Base-by-base conservation (phyloP, 495 filamentous ascomycete species). In the Cercophora scortea region DNA sequence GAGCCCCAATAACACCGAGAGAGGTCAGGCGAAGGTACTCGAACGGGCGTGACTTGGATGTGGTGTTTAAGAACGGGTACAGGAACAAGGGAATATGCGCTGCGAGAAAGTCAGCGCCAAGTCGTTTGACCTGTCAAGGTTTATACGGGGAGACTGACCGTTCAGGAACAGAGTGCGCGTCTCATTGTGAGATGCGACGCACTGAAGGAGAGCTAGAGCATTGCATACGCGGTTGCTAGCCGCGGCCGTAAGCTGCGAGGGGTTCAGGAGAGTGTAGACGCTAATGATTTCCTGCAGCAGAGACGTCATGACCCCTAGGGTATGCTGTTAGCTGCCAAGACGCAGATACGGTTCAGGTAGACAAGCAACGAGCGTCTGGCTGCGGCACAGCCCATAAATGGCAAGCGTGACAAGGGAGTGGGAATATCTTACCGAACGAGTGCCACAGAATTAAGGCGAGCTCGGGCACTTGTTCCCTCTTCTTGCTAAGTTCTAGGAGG, bases 31-130 rank as follows among this genome's bases (percentile, higher is more conserved):
- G 91, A 34, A 99, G 81, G 62, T 99, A 99, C 69, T 99, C 93
- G 67, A 99, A 99, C 3, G 93, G 93, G 35, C 93, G 84, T 6
- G 90, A 96, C 69, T 99, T 99, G 8, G 94, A 97, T 8, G 93
- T 99, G 1, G 93, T 99, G 71, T 99, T 99, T 42, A 99, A 79
- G 70, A 99, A 99, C 0, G 93, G 93, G 61, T 99, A 99, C 19
- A 99, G 84, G 67, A 96, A 99, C 13, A 99, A 83, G 12, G 93
- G 93, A 46, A 99, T 97, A 64, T 99, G 93, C n/a, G 93, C 93
- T 96, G 58, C 13, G 41, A 10, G 33, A 13, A 15, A 32, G 59
- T 64, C 42, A 66, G 62, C 49, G 19, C 36, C 44, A 46, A 45
- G 57, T 42, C n/a, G 16, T 38, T 32, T 19, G 25, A 34, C 19